Percentiles rank a stretch among this genome's conserved stretches.
Evolutionary conservation across 768 basidiomycete species (phyloP).

Genomic region (Suillus clintonianus): DNA sequence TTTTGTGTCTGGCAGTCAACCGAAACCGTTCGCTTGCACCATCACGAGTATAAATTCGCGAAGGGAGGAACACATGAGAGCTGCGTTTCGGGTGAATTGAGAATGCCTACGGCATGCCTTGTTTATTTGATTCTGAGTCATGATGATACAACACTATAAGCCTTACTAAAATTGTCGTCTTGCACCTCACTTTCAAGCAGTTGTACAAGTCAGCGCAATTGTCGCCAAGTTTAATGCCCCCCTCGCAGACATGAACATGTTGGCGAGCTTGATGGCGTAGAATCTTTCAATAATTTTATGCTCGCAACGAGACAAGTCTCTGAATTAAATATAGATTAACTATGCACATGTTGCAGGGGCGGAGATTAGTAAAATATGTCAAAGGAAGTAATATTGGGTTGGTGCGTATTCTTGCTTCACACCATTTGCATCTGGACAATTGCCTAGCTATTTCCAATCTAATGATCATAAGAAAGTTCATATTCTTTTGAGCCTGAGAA

Average conservation of each 20-base stretch:
- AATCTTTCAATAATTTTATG: slow-evolving; percentile 37
- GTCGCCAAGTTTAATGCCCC: too few relatives aligned
- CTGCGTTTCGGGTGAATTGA: not conserved
- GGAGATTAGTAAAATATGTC: slow-evolving; percentile 71
- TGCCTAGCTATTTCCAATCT: not conserved
- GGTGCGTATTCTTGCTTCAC: too few relatives aligned
- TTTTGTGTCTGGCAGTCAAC: not conserved
- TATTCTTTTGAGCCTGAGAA: not conserved
- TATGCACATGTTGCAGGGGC: slow-evolving; percentile 47
- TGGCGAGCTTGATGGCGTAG: too few relatives aligned
- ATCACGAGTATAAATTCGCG: not conserved
- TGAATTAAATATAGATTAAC: slow-evolving; percentile 9
- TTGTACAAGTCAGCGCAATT: too few relatives aligned
- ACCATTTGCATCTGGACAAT: too few relatives aligned
- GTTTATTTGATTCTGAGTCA: not conserved
- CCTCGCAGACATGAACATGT: too few relatives aligned
- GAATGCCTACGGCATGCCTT: not conserved
- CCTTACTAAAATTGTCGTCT: not conserved
- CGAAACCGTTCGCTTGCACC: slow-evolving; percentile 3
- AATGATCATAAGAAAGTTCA: not conserved
- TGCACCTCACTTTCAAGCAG: too few relatives aligned
- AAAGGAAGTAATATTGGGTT: slow-evolving; percentile 62
- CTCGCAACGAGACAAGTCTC: not conserved
- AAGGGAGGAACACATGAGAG: not conserved
- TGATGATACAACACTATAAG: not conserved